Evolutionary conservation across 345 rosid genomes (phyloP).

Genomic region (Eucalyptus rudis): DNA sequence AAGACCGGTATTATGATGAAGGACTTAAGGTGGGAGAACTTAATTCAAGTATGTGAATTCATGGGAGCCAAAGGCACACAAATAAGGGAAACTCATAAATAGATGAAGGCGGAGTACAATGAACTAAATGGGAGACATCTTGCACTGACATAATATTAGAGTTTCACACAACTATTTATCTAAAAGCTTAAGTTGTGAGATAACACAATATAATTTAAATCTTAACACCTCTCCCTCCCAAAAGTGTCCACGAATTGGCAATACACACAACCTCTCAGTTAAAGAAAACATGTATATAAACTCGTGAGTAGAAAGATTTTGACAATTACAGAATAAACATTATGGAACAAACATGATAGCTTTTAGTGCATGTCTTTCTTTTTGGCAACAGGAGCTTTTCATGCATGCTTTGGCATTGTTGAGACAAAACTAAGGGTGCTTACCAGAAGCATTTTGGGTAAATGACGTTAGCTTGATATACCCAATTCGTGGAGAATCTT

Average conservation of each 20-base stretch:
- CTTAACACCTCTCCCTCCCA: neutral
- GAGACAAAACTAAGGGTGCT: neutral
- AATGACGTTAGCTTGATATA: constrained; percentile 82
- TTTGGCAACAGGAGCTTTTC: neutral
- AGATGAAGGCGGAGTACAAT: neutral
- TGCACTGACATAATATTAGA: neutral
- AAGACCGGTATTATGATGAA: neutral
- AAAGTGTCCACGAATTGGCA: neutral
- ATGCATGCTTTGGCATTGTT: neutral
- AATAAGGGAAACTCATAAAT: neutral
- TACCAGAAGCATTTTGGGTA: constrained; percentile 86
- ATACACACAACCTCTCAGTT: neutral
- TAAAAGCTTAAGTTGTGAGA: neutral
- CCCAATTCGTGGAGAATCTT: constrained; percentile 62
- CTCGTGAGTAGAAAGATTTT: neutral
- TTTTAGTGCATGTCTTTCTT: neutral
- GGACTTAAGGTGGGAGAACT: neutral
- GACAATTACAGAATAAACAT: neutral
- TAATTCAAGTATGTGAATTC: neutral
- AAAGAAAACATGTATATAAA: neutral
- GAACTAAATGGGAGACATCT: neutral
- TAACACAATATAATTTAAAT: neutral
- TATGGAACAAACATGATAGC: neutral
- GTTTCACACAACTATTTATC: neutral
- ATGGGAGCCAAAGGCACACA: neutral